Evolutionary conservation across 768 basidiomycete species (phyloP), one percentile per base, ranked within the genome.

Genomic region (Phlegmacium glaucopus): DNA sequence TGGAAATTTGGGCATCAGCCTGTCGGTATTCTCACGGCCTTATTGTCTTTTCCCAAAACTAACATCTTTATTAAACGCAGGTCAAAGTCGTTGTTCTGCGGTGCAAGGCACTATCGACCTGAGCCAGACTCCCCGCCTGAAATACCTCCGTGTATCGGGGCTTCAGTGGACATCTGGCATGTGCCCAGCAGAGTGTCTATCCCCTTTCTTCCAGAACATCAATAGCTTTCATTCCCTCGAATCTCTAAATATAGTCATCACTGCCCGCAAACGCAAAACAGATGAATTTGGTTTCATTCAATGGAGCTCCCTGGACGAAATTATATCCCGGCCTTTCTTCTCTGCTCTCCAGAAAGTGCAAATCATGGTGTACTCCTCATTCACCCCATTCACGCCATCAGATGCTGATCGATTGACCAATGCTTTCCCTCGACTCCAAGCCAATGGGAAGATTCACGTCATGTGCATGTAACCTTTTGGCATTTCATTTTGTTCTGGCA

Each of bases 1-100:
- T 54, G 8, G 55, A 58, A 30, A 30, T 57, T 18, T 48, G 51
- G 35, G 50, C 54, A 9, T 49, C 44, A 29, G 42, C 56, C 7
- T 45, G 49, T 50, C 37, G 4, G 48, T 38, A n/a, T 9, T 25
- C 8, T 15, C 29, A 11, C 32, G n/a, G 3, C 6, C 32, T 34
- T 34, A 11, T 11, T n/a, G 10, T n/a, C 32, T 34, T 34, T n/a
- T 34, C 41, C 25, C 13, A 22, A 12, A 13, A n/a, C 22, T 17
- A 17, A 18, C 17, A 11, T 9, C 22, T 9, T 22, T 16, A 13
- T n/a, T n/a, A n/a, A n/a, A 22, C 22, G 2, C 44, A 48, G 39
- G 26, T n/a, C 36, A 29, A 15, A 41, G 1, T n/a, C 22, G 26
- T 17, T 42, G 10, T n/a, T 35, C 29, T 17, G 35, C 45, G 9